phyloP scores from a whole-genome alignment of 73 alveolate genomes.

The Halteria grandinella region DNA sequence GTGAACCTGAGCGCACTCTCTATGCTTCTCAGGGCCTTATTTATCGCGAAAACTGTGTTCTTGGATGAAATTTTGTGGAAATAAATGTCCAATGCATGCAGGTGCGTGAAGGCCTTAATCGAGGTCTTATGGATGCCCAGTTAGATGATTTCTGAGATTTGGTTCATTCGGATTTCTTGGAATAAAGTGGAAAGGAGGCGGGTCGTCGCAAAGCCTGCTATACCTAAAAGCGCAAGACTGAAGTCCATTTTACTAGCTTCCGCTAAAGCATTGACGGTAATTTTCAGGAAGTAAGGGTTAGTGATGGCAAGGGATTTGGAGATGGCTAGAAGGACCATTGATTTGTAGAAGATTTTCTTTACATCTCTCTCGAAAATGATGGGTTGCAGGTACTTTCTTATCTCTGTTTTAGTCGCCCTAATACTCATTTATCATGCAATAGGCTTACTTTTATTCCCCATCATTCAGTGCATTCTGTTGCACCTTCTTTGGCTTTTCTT shows the following conservation, averaged over 20 bases:
- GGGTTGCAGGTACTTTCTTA: constrained; percentile 1
- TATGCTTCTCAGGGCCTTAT: constrained; percentile 65
- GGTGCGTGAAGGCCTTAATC: constrained; percentile 41
- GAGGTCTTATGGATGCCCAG: constrained; percentile 59
- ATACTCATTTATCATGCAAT: too few species aligned
- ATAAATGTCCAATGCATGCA: constrained; percentile 71
- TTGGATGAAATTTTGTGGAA: constrained; percentile 69
- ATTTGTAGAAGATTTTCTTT: constrained; percentile 2
- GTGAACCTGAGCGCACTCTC: constrained; percentile 67
- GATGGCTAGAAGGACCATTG: constrained; percentile 45
- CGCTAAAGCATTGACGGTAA: constrained; percentile 71
- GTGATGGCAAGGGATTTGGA: constrained; percentile 58
- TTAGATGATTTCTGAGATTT: constrained; percentile 52
- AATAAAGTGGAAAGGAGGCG: constrained; percentile 50
- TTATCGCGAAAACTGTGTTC: constrained; percentile 74
- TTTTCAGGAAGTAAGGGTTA: constrained; percentile 67
- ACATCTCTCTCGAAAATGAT: constrained; percentile 12
- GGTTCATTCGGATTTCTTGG: constrained; percentile 60
- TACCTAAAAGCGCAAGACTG: constrained; percentile 37
- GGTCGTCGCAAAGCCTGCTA: constrained; percentile 60
- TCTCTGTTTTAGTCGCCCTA: constrained; percentile 43
- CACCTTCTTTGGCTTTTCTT: too few species aligned
- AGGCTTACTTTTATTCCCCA: too few species aligned
- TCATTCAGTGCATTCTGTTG: too few species aligned
- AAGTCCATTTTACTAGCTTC: constrained; percentile 5